These are phyloP conservation scores for Radiomyces spectabilis DNA, from an alignment of 192 early-diverging fungal genomes.

Conservation along the genomic window DNA sequence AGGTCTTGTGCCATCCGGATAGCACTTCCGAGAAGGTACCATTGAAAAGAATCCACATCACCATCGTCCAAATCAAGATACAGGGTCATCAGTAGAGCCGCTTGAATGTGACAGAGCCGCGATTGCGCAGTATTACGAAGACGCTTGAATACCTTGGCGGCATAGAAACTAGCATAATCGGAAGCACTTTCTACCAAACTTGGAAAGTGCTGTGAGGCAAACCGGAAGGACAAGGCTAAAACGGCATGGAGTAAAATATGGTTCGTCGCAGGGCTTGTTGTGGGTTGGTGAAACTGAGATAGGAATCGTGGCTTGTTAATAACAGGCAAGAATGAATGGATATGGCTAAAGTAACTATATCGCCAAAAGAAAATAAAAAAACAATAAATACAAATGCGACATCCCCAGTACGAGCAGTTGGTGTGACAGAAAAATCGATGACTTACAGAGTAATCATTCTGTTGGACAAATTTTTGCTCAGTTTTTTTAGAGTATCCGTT, in stretches of 20 bases:
- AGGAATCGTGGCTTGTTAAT: constrained; percentile 20
- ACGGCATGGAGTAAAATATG: constrained; percentile 10
- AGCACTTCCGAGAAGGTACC: constrained; percentile 34
- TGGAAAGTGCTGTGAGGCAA: constrained; percentile 4
- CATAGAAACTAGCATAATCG: constrained; percentile 3
- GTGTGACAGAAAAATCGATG: neutral
- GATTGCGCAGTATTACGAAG: constrained; percentile 1
- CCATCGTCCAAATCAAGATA: constrained; percentile 24
- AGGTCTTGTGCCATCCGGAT: constrained; percentile 54
- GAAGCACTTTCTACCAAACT: neutral
- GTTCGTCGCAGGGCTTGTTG: neutral
- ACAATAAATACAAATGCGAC: neutral
- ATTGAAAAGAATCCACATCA: constrained; percentile 21
- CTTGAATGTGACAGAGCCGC: constrained; percentile 13
- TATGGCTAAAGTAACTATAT: constrained; percentile 21
- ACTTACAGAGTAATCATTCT: neutral
- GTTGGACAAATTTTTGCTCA: too few relatives aligned
- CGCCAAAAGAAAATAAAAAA: constrained; percentile 5
- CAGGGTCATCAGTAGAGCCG: constrained; percentile 17
- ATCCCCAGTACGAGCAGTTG: neutral
- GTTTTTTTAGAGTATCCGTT: too few relatives aligned
- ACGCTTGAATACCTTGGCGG: constrained; percentile 10
- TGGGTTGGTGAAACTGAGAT: constrained; percentile 5
- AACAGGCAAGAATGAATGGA: constrained; percentile 22
- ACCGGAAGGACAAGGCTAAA: constrained; percentile 14